Evolutionary conservation across 2,329 filamentous ascomycete genomes (phyloP).

Genomic region (Monilinia fructigena): DNA sequence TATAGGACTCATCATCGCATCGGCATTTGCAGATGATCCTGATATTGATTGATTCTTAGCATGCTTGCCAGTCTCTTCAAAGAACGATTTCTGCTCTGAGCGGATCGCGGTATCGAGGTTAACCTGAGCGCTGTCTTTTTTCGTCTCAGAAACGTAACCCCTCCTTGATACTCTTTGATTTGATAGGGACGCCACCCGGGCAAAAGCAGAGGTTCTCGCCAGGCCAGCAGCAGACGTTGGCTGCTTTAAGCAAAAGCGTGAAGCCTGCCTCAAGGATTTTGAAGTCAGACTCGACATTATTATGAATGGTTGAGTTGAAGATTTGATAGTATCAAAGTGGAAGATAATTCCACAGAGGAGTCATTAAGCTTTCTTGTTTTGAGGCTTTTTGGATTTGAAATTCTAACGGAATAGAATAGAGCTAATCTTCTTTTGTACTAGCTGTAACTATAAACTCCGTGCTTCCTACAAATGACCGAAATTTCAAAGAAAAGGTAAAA

Average conservation of each 20-base stretch:
- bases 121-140: conserved; percentile 76
- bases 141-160: conserved; percentile 81
- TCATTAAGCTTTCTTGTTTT: conserved; percentile 15
- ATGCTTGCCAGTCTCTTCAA: conserved; percentile 46
- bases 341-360: conserved; percentile 13
- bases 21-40: conserved; percentile 34
- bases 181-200: conserved; percentile 31
- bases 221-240: conserved; percentile 33
- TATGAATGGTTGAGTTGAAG: not conserved
- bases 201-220: conserved; percentile 31
- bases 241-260: conserved; percentile 38
- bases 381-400: conserved; percentile 17
- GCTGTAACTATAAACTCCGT: conserved; percentile 2
- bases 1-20: conserved; percentile 77
- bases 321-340: conserved; percentile 18
- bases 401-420: conserved; percentile 11
- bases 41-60: conserved; percentile 34
- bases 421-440: conserved; percentile 19
- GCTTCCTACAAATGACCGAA: conserved; percentile 8
- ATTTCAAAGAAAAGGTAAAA: not conserved
- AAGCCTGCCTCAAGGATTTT: conserved; percentile 39
- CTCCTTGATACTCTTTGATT: conserved; percentile 45
- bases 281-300: conserved; percentile 26
- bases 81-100: conserved; percentile 81
- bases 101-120: conserved; percentile 80